phyloP scores from a whole-genome alignment of 768 basidiomycete species.

The Lactarius hatsudake region DNA sequence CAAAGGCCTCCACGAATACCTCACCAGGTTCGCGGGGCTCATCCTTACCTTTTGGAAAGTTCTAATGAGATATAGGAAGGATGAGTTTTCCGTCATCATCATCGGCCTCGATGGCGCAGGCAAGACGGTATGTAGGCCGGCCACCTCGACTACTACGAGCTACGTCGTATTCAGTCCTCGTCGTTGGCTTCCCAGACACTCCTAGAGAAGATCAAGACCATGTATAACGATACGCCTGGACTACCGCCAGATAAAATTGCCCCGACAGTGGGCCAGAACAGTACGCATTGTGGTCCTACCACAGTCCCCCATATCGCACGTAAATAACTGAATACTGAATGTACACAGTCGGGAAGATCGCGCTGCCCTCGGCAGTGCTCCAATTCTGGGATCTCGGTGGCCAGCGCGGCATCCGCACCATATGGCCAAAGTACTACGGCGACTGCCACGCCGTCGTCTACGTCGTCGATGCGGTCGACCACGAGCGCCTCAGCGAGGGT shows the following conservation, averaged over 20 bases:
- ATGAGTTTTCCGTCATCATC: slow-evolving; percentile 93
- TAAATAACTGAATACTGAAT: not conserved
- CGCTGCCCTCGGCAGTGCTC: slow-evolving; percentile 87
- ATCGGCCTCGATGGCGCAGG: slow-evolving; percentile 91
- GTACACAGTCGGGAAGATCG: slow-evolving; percentile 81
- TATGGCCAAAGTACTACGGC: slow-evolving; percentile 94
- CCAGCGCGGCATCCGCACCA: slow-evolving; percentile 87
- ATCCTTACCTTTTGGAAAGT: not conserved
- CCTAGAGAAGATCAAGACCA: slow-evolving; percentile 90
- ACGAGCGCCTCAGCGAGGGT: slow-evolving; percentile 84
- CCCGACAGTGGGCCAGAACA: slow-evolving; percentile 97
- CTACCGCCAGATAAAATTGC: slow-evolving; percentile 91
- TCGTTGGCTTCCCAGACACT: slow-evolving; percentile 52
- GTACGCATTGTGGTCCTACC: slow-evolving; percentile 48
- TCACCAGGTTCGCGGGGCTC: slow-evolving; percentile 62
- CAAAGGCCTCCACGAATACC: slow-evolving; percentile 85
- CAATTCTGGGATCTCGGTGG: slow-evolving; percentile 98
- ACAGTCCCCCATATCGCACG: not conserved
- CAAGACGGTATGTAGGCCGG: slow-evolving; percentile 61
- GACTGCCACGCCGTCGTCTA: slow-evolving; percentile 97
- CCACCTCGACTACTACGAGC: not conserved
- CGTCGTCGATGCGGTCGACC: slow-evolving; percentile 90
- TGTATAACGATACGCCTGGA: slow-evolving; percentile 83
- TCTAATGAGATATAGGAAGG: slow-evolving; percentile 49
- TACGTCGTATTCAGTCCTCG: not conserved